Evolutionary conservation across 495 filamentous ascomycete species (phyloP), one percentile per base, ranked within the genome.

Genomic region (Podospora pseudoanserina): DNA sequence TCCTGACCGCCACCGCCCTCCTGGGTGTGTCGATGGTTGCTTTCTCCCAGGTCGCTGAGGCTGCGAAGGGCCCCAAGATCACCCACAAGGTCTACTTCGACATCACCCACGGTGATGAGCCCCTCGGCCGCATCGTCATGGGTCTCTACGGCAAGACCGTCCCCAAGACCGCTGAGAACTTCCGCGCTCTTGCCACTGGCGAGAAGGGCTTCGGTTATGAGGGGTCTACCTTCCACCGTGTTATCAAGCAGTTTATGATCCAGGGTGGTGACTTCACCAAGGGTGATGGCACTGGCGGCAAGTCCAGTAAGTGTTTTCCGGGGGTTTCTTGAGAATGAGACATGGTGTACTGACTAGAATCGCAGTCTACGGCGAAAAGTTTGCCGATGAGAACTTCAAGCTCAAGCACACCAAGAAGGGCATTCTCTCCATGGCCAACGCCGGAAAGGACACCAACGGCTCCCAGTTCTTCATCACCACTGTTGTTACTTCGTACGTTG

Each of bases 351-450:
- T 26, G 60, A 49, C 67, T 74, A 28, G 59, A 26, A 9, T 27
- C 65, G 20, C 57, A 88, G 85, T 99, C 83, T 99, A 98, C 79
- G 95, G 95, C 73, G 86, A 89, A 70, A 97, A 94, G 83, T 99
- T 98, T 82, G 75, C 86, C 64, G 95, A 99, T 80, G 95, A 99
- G 91, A 99, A 98, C 90, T 99, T 99, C 88, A 99, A 98, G 90
- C 86, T 99, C 67, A 96, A 96, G 87, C 86, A 88, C 83, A 78
- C 82, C 77, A 86, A 85, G 79, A 82, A 82, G 75, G 83, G 87
- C 76, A 75, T 83, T 44, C 78, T 89, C 81, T 91, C 90, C 82
- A 97, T 97, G 94, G 95, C 95, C 78, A 99, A 99, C 80, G 90
- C 94, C 67, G 95, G 96, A 79, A 90, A 92, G 81, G 92, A 98